Evolutionary conservation across 179 eudicot genomes (phyloP).

Genomic region (Sideroxylon spinosum): DNA sequence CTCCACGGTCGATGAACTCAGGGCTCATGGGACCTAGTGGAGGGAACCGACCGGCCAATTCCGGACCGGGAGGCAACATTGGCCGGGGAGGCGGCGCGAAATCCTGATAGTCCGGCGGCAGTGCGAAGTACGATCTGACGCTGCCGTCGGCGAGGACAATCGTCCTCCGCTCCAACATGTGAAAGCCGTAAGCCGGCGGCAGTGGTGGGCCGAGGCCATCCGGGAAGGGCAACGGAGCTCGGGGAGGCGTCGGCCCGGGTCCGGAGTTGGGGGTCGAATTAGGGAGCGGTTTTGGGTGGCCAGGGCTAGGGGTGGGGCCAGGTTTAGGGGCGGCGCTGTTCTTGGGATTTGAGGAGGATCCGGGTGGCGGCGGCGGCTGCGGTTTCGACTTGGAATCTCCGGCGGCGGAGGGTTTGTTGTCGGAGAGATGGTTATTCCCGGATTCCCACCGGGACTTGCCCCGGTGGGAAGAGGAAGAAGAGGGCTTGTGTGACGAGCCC

Average conservation of each 20-base stretch:
- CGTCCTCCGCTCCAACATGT: too few species aligned
- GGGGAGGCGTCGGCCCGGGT: too few species aligned
- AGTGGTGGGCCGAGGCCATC: conserved; percentile 41
- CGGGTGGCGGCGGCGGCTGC: conserved; percentile 27
- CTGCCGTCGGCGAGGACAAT: too few species aligned
- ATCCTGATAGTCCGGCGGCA: too few species aligned
- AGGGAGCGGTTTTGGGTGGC: conserved; percentile 16
- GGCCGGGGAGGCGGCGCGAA: conserved; percentile 28
- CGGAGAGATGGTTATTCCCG: conserved; percentile 3
- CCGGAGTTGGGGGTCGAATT: too few species aligned
- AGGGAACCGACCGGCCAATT: conserved; percentile 25
- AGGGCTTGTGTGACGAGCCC: conserved; percentile 21
- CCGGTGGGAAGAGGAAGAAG: conserved; percentile 17
- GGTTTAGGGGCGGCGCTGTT: too few species aligned
- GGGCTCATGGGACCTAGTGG: conserved; percentile 51
- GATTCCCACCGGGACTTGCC: not conserved
- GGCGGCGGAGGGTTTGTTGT: too few species aligned
- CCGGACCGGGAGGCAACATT: too few species aligned
- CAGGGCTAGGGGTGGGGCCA: not conserved
- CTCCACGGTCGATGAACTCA: conserved; percentile 34
- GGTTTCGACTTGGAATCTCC: conserved; percentile 30
- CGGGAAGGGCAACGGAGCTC: conserved; percentile 11
- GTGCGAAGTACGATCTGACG: too few species aligned
- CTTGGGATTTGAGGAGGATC: too few species aligned
- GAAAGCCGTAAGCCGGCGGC: too few species aligned